Evolutionary conservation across 768 basidiomycete species (phyloP).

Genomic region (Trametes gibbosa): DNA sequence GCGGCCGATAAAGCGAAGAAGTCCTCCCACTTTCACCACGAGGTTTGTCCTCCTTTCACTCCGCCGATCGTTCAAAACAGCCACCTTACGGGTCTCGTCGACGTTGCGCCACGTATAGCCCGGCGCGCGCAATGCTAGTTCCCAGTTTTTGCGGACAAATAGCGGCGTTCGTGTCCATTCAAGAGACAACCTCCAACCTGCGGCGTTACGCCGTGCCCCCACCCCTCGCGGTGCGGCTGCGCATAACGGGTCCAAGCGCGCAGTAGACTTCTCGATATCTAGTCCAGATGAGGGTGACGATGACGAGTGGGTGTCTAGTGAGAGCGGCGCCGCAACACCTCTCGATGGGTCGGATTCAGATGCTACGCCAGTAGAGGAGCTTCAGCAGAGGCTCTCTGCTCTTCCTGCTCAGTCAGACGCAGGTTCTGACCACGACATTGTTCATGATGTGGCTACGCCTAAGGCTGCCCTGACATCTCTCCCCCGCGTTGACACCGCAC

Average conservation of each 20-base stretch:
- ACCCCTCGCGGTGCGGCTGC: slow-evolving; percentile 16
- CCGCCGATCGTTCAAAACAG: slow-evolving; percentile 6
- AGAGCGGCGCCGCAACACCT: slow-evolving; percentile 72
- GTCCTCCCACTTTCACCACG: slow-evolving; percentile 37
- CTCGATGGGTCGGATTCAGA: slow-evolving; percentile 46
- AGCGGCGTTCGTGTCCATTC: slow-evolving; percentile 27
- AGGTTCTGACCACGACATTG: slow-evolving; percentile 20
- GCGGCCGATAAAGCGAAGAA: slow-evolving; percentile 55
- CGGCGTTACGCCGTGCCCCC: slow-evolving; percentile 23
- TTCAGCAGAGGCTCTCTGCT: slow-evolving; percentile 13
- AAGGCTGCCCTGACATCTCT: slow-evolving; percentile 26
- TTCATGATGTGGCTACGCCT: slow-evolving; percentile 29
- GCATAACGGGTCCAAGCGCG: slow-evolving; percentile 29
- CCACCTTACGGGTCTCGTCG: background rate
- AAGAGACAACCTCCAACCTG: slow-evolving; percentile 25
- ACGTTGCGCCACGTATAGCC: slow-evolving; percentile 17
- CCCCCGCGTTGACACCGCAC: slow-evolving; percentile 25
- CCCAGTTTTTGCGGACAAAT: slow-evolving; percentile 24
- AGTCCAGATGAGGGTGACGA: slow-evolving; percentile 50
- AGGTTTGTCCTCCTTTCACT: slow-evolving; percentile 38
- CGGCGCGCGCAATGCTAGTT: slow-evolving; percentile 19
- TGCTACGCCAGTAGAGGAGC: slow-evolving; percentile 28
- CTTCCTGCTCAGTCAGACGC: slow-evolving; percentile 16
- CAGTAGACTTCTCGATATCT: slow-evolving; percentile 59
- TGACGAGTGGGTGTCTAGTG: slow-evolving; percentile 77